Evolutionary conservation across 2,329 filamentous ascomycete genomes (phyloP).

Genomic region (Aspergillus quadricinctus): DNA sequence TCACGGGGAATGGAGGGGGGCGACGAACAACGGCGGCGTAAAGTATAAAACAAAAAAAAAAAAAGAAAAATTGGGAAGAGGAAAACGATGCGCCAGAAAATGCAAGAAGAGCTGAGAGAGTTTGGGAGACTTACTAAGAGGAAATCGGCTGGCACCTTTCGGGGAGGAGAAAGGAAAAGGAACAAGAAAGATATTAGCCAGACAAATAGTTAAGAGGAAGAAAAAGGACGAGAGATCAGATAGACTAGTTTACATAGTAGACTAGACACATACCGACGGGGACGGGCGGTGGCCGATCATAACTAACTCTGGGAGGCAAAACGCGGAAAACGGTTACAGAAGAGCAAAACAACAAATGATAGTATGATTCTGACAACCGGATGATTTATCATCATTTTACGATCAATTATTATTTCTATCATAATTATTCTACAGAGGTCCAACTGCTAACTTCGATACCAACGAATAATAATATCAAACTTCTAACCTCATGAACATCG

Average conservation of each 20-base stretch:
- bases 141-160: not conserved
- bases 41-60: slow-evolving; percentile 12
- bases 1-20: slow-evolving; percentile 24
- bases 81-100: not conserved
- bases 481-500: not conserved
- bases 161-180: slow-evolving; percentile 3
- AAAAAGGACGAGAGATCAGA: slow-evolving; percentile 13
- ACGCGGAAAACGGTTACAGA: slow-evolving; percentile 4
- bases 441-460: not conserved
- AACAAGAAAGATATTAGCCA: slow-evolving; percentile 6
- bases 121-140: slow-evolving; percentile 4
- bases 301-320: slow-evolving; percentile 22
- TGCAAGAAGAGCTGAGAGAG: slow-evolving; percentile 4
- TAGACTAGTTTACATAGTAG: slow-evolving; percentile 2
- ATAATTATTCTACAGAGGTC: not conserved
- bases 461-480: not conserved
- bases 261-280: not conserved
- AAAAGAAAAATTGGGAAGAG: not conserved
- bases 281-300: slow-evolving; percentile 20
- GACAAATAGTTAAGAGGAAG: slow-evolving; percentile 7
- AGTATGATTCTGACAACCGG: slow-evolving; percentile 2
- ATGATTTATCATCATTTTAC: not conserved
- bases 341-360: slow-evolving; percentile 6
- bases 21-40: slow-evolving; percentile 17
- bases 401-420: slow-evolving; percentile 5